Conservation (phyloP, 306 rosid genomes). For the Cicer cuneatum region DNA sequence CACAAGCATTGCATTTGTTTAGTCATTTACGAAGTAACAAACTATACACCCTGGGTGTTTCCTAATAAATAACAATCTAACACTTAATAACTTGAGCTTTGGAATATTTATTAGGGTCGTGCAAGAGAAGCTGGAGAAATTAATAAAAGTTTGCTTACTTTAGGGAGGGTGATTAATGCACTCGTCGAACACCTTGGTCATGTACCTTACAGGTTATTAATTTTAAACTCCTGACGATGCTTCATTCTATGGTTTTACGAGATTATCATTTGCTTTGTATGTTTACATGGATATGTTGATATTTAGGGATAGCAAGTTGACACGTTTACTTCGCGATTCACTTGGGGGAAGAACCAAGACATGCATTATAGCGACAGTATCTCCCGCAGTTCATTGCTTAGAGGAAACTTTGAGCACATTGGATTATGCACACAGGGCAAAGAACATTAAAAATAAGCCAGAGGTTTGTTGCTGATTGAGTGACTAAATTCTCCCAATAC, state of each 20-base stretch:
- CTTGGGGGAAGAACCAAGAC: constrained; percentile 99
- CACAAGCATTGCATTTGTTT: neutral
- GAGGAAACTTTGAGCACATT: constrained; percentile 95
- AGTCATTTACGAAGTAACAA: neutral
- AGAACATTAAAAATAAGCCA: constrained; percentile 87
- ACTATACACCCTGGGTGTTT: neutral
- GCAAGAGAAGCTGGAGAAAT: constrained; percentile 99
- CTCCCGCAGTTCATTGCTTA: constrained; percentile 96
- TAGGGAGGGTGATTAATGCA: constrained; percentile 94
- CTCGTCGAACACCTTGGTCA: constrained; percentile 99
- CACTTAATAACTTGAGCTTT: constrained; percentile 4
- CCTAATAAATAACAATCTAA: neutral
- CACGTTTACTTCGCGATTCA: constrained; percentile 95
- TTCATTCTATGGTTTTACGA: constrained; percentile 13
- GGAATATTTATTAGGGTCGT: constrained; percentile 68
- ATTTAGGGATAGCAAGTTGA: constrained; percentile 94
- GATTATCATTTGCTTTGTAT: neutral
- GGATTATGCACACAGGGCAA: constrained; percentile 97
- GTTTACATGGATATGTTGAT: constrained; percentile 34
- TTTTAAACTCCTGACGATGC: constrained; percentile 17
- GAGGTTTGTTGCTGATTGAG: constrained; percentile 65
- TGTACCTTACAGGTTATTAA: constrained; percentile 84
- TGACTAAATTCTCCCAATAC: neutral
- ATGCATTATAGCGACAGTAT: constrained; percentile 96
- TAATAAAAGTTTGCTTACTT: constrained; percentile 92